Evolutionary conservation across 2,329 filamentous ascomycete genomes (phyloP), one percentile per base, ranked within the genome.

Genomic region (Ophiostoma sp.): DNA sequence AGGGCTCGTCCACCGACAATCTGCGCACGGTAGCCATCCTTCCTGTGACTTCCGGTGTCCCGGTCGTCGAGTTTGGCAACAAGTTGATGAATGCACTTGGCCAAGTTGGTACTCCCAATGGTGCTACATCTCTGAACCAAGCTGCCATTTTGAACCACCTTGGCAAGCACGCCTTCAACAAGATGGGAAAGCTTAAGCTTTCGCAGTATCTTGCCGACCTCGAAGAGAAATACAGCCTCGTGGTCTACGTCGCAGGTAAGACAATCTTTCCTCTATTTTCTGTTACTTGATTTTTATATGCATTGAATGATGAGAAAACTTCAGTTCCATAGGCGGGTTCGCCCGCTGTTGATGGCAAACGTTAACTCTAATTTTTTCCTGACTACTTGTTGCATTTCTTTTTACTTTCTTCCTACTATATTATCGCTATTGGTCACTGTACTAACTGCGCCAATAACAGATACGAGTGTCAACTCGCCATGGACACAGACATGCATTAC

Each of bases 401-500:
- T 60, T 63, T 36, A 14, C 11, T 18, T 49, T 41, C 18, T 4
- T 44, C 11, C 18, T 52, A 49, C 47, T 40, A 2, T 36, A 9
- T 36, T 49, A 55, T 47, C 5, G 7, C 16, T 55, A 27, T 2
- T 3, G 12, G 6, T 12, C 44, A 41, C n/a, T 36, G 36, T 41
- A 14, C 52, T 63, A 11, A 40, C 18, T 64, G 55, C 27, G 27
- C 66, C 64, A 42, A 66, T 64, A 18, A 42, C 66, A 89, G 95
- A 99, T 77, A 99, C 96, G 4, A 97, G 89, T 70, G 95, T 98
- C 74, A 98, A 97, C 74, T 92, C 96, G 1, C 93, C 94, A 0
- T 99, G 95, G 95, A 99, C 96, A 0, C 93, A 97, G 75, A 98
- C 95, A 0, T 99, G 96, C 76, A 97, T 99, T 72, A 90, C 90